These are phyloP conservation scores for Thelonectria blattea DNA, from an alignment of 2,329 filamentous ascomycete species.

Conservation along the genomic window DNA sequence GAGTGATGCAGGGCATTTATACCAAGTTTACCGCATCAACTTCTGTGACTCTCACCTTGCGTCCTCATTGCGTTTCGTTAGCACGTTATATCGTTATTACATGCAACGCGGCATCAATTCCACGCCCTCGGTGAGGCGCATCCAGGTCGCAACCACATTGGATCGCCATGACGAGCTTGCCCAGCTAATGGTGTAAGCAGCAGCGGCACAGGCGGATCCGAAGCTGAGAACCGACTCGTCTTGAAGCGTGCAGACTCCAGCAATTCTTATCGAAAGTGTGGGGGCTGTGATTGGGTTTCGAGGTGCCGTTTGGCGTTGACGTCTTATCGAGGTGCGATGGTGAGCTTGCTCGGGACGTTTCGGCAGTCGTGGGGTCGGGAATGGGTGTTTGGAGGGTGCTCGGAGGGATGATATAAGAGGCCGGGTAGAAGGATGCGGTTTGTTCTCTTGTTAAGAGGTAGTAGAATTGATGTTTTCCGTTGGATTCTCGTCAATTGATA, in stretches of 20 bases:
- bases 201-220: not conserved
- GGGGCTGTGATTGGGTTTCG: slow-evolving; percentile 15
- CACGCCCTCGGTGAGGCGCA: not conserved
- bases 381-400: not conserved
- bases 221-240: not conserved
- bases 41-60: too few species aligned
- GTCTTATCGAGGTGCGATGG: slow-evolving; percentile 19
- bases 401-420: not conserved
- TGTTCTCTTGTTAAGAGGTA: not conserved
- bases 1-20: too few species aligned
- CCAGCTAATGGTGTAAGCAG: not conserved
- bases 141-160: slow-evolving; percentile 1
- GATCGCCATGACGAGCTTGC: slow-evolving; percentile 19
- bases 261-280: slow-evolving; percentile 7
- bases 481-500: not conserved
- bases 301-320: slow-evolving; percentile 11
- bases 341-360: slow-evolving; percentile 20
- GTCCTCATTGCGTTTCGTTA: slow-evolving; percentile 10
- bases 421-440: not conserved
- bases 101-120: not conserved
- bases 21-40: too few species aligned
- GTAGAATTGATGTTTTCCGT: not conserved
- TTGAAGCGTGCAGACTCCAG: not conserved
- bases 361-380: slow-evolving; percentile 2
- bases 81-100: slow-evolving; percentile 10